Evolutionary conservation across 768 basidiomycete species (phyloP).

Genomic region (Grammothele lineata): DNA sequence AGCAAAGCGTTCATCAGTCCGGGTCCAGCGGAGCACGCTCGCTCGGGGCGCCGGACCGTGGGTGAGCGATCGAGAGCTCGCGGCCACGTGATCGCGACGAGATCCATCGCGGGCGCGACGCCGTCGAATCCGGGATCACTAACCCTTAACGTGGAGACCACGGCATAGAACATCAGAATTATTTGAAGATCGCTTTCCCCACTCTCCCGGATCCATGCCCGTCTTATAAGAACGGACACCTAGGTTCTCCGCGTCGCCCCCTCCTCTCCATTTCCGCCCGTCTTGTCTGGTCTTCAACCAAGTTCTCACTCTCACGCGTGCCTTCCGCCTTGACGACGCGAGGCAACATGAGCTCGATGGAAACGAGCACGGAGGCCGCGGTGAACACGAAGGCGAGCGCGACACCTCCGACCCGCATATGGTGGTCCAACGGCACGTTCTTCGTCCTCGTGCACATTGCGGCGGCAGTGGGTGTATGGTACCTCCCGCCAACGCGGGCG

Average conservation of each 20-base stretch:
- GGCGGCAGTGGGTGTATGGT: slow-evolving; percentile 47
- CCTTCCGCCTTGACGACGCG: too few relatives aligned
- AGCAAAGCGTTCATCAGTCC: too few relatives aligned
- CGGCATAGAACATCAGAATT: too few relatives aligned
- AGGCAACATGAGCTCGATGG: not conserved
- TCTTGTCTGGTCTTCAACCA: too few relatives aligned
- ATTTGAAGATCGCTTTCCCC: not conserved
- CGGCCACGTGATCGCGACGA: slow-evolving; percentile 14
- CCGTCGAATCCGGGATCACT: too few relatives aligned
- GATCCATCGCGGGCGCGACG: slow-evolving; percentile 3
- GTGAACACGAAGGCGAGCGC: not conserved
- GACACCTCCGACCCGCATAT: slow-evolving; percentile 28
- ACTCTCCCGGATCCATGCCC: not conserved
- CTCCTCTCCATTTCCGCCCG: not conserved
- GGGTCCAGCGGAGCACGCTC: too few relatives aligned
- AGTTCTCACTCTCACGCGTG: too few relatives aligned
- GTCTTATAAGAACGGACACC: too few relatives aligned
- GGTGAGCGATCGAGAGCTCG: too few relatives aligned
- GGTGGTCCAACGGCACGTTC: slow-evolving; percentile 63
- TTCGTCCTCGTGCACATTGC: slow-evolving; percentile 55
- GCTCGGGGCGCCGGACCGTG: too few relatives aligned
- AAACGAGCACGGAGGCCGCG: not conserved
- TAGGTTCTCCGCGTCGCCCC: not conserved
- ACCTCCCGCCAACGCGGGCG: slow-evolving; percentile 42
- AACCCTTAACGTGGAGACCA: too few relatives aligned